phyloP scores from a whole-genome alignment of 768 basidiomycete genomes.

The Suillus luteus region DNA sequence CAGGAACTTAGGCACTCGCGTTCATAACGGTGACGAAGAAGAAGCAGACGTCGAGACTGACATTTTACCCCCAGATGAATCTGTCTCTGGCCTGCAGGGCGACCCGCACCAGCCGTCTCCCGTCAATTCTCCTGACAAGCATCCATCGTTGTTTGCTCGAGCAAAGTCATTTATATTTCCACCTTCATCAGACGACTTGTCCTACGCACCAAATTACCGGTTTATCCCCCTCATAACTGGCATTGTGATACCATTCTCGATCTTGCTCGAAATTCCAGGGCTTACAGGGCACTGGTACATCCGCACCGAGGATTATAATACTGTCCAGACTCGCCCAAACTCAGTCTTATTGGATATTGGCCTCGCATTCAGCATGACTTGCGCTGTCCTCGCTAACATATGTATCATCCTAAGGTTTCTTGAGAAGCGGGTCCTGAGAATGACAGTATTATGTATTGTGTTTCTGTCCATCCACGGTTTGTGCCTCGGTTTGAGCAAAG shows the following conservation, averaged over 20 bases:
- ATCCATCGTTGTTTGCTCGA: neutral
- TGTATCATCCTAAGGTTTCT: constrained; percentile 72
- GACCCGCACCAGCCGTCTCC: neutral
- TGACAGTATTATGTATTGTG: constrained; percentile 64
- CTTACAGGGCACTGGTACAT: constrained; percentile 78
- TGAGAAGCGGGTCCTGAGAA: constrained; percentile 61
- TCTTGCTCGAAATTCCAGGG: constrained; percentile 82
- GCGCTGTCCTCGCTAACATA: constrained; percentile 66
- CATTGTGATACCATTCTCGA: constrained; percentile 71
- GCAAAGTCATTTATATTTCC: constrained; percentile 15
- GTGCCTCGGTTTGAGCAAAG: constrained; percentile 20
- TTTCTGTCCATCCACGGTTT: constrained; percentile 72
- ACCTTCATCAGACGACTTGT: constrained; percentile 27
- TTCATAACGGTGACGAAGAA: neutral
- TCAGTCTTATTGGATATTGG: constrained; percentile 60
- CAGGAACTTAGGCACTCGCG: neutral
- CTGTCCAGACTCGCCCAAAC: constrained; percentile 53
- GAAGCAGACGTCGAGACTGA: neutral
- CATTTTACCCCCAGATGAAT: neutral
- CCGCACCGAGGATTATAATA: constrained; percentile 42
- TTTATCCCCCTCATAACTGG: constrained; percentile 66
- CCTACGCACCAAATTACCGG: constrained; percentile 60
- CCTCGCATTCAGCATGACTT: constrained; percentile 65
- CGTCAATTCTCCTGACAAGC: neutral
- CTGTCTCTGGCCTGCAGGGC: neutral